Base-by-base conservation (phyloP, 441 rosid genomes). In the Erodium texanum region DNA sequence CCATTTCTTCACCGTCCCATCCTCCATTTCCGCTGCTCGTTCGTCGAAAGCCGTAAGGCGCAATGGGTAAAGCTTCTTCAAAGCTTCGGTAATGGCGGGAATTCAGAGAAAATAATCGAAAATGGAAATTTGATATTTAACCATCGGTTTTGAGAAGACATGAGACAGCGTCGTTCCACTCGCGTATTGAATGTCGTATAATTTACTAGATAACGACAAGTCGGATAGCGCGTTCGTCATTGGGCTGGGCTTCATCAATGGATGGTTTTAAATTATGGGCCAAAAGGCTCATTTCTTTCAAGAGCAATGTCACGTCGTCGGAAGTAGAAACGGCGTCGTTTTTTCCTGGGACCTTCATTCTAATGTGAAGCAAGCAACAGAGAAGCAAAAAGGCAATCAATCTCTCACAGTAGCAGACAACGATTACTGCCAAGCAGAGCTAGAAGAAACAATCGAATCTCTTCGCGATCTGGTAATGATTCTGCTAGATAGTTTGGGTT, bases 1-100 rank as follows among this genome's bases (percentile, higher is more conserved):
- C 95, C 96, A 91, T 78, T 88, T 79, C 83, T 75, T 75, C 83
- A 41, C 48, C 3, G 77, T 80, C 77, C 71, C 75, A 50, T 72
- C 81, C 77, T 82, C 86, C 84, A 77, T 73, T 43, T 29, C 34
- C 19, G 63, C 8, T 29, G 14, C 62, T 5, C 34, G 34, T 29
- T 29, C 34, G 34, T 29, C 34, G 6, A 29, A 29, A 29, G 34
- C 34, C 34, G 34, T 29, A 29, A 3, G 5, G 34, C 34, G 34
- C 34, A 29, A 29, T 29, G 6, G 0, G 1, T 29, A 29, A 29
- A 29, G 34, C 34, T 29, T 29, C 34, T 29, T 2, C 7, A 18
- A 36, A 18, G 4, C 61, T 24, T 32, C 56, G 5, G 12, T 58
- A 5, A 52, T 27, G 68, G 61, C 68, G 50, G 68, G 43, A 70